Percentiles rank a stretch among this genome's conserved stretches.
Evolutionary conservation across 768 basidiomycete genomes (phyloP).

Genomic region (Lactarius trivialis): DNA sequence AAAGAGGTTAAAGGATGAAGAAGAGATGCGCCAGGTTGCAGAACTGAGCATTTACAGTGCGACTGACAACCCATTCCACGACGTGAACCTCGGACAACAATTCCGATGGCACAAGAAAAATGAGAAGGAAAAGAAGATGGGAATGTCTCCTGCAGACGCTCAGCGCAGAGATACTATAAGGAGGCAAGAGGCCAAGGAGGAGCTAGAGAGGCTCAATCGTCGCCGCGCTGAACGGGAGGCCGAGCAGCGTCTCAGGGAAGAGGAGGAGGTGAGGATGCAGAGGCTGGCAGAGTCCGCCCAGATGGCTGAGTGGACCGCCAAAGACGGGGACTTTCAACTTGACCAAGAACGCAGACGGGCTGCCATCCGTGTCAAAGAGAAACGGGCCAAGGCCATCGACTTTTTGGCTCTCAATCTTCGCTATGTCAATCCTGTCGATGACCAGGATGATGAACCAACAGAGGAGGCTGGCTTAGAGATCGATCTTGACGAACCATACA

Average conservation of each 20-base stretch:
- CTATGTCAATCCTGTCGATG: constrained; percentile 69
- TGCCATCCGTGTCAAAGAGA: constrained; percentile 91
- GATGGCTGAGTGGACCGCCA: constrained; percentile 97
- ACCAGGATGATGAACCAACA: constrained; percentile 60
- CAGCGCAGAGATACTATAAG: constrained; percentile 73
- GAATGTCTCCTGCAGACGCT: constrained; percentile 71
- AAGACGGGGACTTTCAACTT: constrained; percentile 95
- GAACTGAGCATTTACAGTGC: constrained; percentile 96
- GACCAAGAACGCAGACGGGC: constrained; percentile 90
- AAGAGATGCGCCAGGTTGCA: constrained; percentile 86
- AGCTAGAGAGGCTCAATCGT: constrained; percentile 84
- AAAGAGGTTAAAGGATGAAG: constrained; percentile 73
- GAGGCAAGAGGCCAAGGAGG: constrained; percentile 89
- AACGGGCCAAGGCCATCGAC: constrained; percentile 97
- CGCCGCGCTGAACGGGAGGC: constrained; percentile 89
- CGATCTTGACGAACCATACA: constrained; percentile 97
- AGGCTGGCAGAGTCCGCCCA: constrained; percentile 90
- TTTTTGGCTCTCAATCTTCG: constrained; percentile 94
- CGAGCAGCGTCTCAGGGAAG: constrained; percentile 81
- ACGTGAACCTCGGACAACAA: constrained; percentile 91
- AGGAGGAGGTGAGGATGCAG: constrained; percentile 87
- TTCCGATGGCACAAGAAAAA: constrained; percentile 99
- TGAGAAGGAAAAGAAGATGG: constrained; percentile 90
- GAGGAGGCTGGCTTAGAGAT: constrained; percentile 93
- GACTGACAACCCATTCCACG: constrained; percentile 96